Conservation (phyloP, 2,329 filamentous ascomycete species). For the Biscogniauxia mediterranea region DNA sequence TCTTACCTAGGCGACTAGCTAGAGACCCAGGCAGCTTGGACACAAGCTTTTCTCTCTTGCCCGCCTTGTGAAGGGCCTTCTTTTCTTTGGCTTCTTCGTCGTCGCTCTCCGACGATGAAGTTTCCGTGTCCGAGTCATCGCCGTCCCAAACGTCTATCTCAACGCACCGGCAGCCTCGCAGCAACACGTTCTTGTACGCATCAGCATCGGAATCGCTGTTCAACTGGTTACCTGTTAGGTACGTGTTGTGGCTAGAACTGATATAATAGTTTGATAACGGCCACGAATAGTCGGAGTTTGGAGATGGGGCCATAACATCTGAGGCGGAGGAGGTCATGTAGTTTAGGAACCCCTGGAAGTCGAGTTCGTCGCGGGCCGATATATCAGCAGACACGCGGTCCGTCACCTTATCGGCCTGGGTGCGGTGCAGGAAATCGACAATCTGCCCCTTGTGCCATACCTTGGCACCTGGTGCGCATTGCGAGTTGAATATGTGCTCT, state of each 20-base stretch:
- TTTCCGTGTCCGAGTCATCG: conserved; percentile 68
- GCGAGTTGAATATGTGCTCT: conserved; percentile 44
- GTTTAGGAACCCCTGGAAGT: conserved; percentile 48
- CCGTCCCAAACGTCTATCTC: conserved; percentile 97
- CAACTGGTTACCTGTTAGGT: conserved; percentile 84
- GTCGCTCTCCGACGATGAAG: conserved; percentile 62
- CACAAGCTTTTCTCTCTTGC: conserved; percentile 62
- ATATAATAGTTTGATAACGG: conserved; percentile 91
- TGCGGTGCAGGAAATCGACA: conserved; percentile 44
- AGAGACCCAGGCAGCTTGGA: conserved; percentile 50
- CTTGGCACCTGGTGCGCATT: conserved; percentile 39
- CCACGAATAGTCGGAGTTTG: conserved; percentile 59
- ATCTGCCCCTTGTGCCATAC: conserved; percentile 47
- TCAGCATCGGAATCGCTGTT: conserved; percentile 83
- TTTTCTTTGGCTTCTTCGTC: conserved; percentile 43
- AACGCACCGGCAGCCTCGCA: conserved; percentile 84
- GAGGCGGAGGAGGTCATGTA: conserved; percentile 55
- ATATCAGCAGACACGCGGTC: conserved; percentile 29
- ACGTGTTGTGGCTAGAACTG: conserved; percentile 93
- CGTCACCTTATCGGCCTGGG: conserved; percentile 42
- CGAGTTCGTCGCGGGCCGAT: conserved; percentile 37
- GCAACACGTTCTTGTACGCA: conserved; percentile 80
- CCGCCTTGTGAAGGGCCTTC: conserved; percentile 60
- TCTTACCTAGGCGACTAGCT: conserved; percentile 41
- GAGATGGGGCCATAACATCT: conserved; percentile 41